These are phyloP conservation scores for Tricholoma furcatifolium DNA, from an alignment of 768 basidiomycete species.

Conservation along the genomic window DNA sequence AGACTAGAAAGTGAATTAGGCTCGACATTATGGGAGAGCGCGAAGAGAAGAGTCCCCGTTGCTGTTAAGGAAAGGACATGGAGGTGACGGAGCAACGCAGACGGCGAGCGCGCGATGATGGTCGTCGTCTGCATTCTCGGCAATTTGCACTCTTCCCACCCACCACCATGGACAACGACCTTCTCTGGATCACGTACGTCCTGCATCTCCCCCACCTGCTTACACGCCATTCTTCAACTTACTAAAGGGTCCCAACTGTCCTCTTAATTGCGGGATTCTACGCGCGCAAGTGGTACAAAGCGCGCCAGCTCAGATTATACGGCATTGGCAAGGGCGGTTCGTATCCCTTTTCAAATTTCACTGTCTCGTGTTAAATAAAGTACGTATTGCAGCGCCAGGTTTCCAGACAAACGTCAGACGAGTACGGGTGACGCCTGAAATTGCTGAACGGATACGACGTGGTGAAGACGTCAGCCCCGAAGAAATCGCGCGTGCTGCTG, in stretches of 20 bases:
- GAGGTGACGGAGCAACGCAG: constrained; percentile 34
- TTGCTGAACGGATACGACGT: constrained; percentile 48
- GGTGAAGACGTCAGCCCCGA: constrained; percentile 54
- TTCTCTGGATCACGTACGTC: constrained; percentile 47
- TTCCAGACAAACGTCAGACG: constrained; percentile 54
- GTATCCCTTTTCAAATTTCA: constrained; percentile 9
- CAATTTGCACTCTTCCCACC: constrained; percentile 4
- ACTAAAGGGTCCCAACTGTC: constrained; percentile 40
- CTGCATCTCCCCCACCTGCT: background rate
- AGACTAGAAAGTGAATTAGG: constrained; percentile 37
- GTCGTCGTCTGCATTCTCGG: constrained; percentile 36
- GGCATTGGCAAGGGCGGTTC: constrained; percentile 59
- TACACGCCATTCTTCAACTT: background rate
- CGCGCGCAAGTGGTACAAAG: constrained; percentile 49
- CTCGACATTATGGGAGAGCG: constrained; percentile 44
- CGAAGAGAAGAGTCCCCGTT: constrained; percentile 43
- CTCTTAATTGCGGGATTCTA: constrained; percentile 46
- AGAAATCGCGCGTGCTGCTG: constrained; percentile 48
- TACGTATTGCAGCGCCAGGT: constrained; percentile 39
- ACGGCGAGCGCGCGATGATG: constrained; percentile 35
- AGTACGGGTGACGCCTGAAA: constrained; percentile 53
- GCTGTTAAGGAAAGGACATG: constrained; percentile 27
- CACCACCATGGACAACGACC: constrained; percentile 23
- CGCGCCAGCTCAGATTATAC: constrained; percentile 40
- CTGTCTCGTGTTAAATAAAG: background rate